These are phyloP conservation scores for Firmiana major DNA, from an alignment of 345 rosid species.

Conservation along the genomic window DNA sequence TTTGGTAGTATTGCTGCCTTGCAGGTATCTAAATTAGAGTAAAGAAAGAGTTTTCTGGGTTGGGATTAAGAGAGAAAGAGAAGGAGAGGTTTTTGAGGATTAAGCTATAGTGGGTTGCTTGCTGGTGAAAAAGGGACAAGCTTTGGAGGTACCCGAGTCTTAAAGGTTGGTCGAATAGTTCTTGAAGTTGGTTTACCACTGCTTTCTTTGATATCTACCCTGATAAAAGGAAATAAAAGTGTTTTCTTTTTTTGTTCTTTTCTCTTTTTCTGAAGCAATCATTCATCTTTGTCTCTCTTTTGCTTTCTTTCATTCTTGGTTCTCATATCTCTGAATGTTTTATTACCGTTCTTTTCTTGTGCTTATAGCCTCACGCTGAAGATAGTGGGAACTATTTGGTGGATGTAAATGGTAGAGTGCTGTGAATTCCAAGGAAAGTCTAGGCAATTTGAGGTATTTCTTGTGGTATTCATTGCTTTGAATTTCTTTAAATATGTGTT, in stretches of 20 bases:
- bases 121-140: slow-evolving; percentile 24
- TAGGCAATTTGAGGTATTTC: slow-evolving; percentile 28
- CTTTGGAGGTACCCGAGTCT: slow-evolving; percentile 33
- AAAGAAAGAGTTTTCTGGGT: background rate
- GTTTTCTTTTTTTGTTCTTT: background rate
- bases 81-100: slow-evolving; percentile 32
- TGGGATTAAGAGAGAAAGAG: slow-evolving; percentile 16
- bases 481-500: slow-evolving; percentile 11
- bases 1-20: slow-evolving; percentile 26
- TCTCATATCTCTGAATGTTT: background rate
- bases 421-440: slow-evolving; percentile 26
- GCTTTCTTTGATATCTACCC: slow-evolving; percentile 22
- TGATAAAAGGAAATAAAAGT: background rate
- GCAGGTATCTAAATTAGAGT: background rate
- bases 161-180: slow-evolving; percentile 41
- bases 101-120: slow-evolving; percentile 40
- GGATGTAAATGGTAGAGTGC: slow-evolving; percentile 21
- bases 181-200: slow-evolving; percentile 28
- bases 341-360: background rate
- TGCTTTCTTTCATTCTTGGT: background rate
- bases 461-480: slow-evolving; percentile 19
- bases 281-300: background rate
- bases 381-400: slow-evolving; percentile 6
- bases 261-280: background rate
- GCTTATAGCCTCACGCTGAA: slow-evolving; percentile 6